Evolutionary conservation across 2,329 filamentous ascomycete species (phyloP), one percentile per base, ranked within the genome.

Genomic region (Alternaria burnsii): DNA sequence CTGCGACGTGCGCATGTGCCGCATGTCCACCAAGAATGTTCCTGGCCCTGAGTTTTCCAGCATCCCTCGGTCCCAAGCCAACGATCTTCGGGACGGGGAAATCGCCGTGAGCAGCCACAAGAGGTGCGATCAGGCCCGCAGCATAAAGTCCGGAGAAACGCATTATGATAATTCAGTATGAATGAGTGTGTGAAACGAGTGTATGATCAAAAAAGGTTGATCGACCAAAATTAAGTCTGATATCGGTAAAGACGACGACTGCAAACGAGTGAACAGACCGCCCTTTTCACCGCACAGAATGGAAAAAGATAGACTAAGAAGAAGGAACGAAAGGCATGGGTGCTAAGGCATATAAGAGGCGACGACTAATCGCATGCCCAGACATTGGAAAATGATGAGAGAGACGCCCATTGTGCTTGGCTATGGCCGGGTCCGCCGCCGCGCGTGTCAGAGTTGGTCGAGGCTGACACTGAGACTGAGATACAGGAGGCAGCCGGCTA

Each of bases 11-110:
- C 22, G 59, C 62, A 26, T 62, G 65, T 22, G 59, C 62, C 24
- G 36, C 43, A 56, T 71, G 54, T 59, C 66, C 61, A 38, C 55
- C 51, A 59, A 67, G 41, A 63, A 72, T 36, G 65, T 70, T 67
- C 69, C 71, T 62, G 58, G 62, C 68, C 43, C 70, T 78, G 50
- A 77, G 52, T 26, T 48, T 51, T 22, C 55, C 62, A 34, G 63
- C 40, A 52, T 75, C 67, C 18, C 61, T 71, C 16, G 60, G 69
- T 47, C 50, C 57, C 14, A 76, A 53, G 26, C 76, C 76, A 50
- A 76, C 71, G 52, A 78, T 69, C 61, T 74, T 78, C 7, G 76
- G 76, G 7, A 67, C 67, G 18, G 68, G 71, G 41, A 71, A 59
- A 32, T 67, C 69, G 20, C 60, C 44, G 59, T 78, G 76, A 52